Evolutionary conservation across 1,284 basidiomycete species (phyloP).

Genomic region (Erythrobasidium hasegawianum): DNA sequence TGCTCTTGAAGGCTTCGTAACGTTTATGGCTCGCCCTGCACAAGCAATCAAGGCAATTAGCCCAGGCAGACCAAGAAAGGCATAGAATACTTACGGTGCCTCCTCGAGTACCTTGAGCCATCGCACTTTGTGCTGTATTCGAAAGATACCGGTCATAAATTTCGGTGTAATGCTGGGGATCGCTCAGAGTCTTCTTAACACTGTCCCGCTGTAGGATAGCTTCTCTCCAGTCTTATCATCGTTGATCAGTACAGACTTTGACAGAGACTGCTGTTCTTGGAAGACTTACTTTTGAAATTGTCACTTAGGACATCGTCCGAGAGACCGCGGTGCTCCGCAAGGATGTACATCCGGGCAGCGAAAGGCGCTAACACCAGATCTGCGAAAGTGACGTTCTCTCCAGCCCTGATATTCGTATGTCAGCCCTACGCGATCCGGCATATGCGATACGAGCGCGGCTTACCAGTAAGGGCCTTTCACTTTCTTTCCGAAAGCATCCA

Average conservation of each 20-base stretch:
- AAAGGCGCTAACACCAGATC: slow-evolving; percentile 40
- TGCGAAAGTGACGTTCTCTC: slow-evolving; percentile 33
- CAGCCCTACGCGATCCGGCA: too few relatives aligned
- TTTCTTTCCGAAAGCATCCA: slow-evolving; percentile 29
- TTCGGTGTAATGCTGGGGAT: slow-evolving; percentile 54
- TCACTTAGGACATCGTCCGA: slow-evolving; percentile 53
- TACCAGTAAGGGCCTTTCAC: slow-evolving; percentile 31
- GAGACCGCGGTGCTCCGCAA: slow-evolving; percentile 56
- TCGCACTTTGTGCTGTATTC: slow-evolving; percentile 60
- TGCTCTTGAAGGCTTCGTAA: neutral
- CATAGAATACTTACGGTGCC: slow-evolving; percentile 53
- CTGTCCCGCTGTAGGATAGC: slow-evolving; percentile 54
- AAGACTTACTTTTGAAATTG: slow-evolving; percentile 52
- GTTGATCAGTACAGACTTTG: too few relatives aligned
- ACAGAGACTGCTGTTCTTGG: too few relatives aligned
- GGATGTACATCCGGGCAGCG: slow-evolving; percentile 33
- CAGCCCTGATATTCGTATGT: slow-evolving; percentile 3
- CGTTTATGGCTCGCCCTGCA: slow-evolving; percentile 2
- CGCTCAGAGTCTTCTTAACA: slow-evolving; percentile 56
- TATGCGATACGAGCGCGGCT: too few relatives aligned
- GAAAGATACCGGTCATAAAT: slow-evolving; percentile 59
- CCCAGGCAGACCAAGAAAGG: neutral
- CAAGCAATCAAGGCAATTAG: neutral
- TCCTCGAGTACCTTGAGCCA: slow-evolving; percentile 58
- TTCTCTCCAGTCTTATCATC: slow-evolving; percentile 52